These are phyloP conservation scores for Leucocoprinus birnbaumii DNA, from an alignment of 768 basidiomycete species.

Conservation along the genomic window DNA sequence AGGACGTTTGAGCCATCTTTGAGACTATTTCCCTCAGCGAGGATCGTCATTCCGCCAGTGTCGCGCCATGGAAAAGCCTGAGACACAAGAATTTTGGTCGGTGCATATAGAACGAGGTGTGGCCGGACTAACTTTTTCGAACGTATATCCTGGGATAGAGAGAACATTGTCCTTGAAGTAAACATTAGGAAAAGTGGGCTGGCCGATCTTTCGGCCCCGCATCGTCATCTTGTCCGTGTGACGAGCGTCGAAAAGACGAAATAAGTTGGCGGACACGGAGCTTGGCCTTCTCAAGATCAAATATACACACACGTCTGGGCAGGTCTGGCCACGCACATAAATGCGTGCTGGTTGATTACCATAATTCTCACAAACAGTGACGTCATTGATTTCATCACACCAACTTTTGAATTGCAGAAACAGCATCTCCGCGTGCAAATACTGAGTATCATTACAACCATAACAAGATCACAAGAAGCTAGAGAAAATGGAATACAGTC, in stretches of 20 bases:
- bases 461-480: conserved; percentile 15
- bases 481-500: conserved; percentile 20
- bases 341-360: not conserved
- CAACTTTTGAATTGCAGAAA: not conserved
- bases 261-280: not conserved
- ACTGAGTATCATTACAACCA: conserved; percentile 19
- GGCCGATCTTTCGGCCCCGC: conserved; percentile 56
- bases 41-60: conserved; percentile 66
- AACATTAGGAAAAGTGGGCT: conserved; percentile 53
- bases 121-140: conserved; percentile 51
- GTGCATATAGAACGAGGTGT: not conserved
- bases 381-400: conserved; percentile 12
- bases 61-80: conserved; percentile 69
- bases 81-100: conserved; percentile 9
- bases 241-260: not conserved
- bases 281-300: too few relatives aligned
- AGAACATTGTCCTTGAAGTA: conserved; percentile 59
- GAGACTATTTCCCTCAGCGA: conserved; percentile 67
- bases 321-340: not conserved
- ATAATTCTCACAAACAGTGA: conserved; percentile 10
- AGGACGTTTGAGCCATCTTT: conserved; percentile 68
- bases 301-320: not conserved
- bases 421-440: not conserved
- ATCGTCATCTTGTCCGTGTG: conserved; percentile 23
- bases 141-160: conserved; percentile 69